Evolutionary conservation across 169 alveolate species (phyloP).

Genomic region (Plasmodium vivax): DNA sequence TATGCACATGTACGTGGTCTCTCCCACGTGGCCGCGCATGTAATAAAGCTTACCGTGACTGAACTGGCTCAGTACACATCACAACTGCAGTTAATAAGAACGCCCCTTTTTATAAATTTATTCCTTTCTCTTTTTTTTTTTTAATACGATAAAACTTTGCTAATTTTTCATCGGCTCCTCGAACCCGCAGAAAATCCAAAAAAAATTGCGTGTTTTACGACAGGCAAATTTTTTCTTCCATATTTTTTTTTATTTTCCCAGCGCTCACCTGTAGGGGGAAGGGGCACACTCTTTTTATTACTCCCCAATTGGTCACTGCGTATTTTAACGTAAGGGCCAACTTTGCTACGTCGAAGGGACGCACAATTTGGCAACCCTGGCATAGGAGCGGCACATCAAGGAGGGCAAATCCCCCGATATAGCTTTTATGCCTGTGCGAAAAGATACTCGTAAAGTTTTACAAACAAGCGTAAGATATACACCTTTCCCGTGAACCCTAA

Average conservation of each 20-base stretch:
- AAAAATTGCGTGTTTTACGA: slow-evolving; percentile 5
- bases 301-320: neutral
- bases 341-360: neutral
- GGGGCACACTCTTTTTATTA: neutral
- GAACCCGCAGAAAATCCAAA: neutral
- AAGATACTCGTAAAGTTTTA: neutral
- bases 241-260: neutral
- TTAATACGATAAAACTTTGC: neutral
- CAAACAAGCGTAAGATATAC: neutral
- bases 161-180: neutral
- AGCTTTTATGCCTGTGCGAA: neutral
- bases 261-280: neutral
- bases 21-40: neutral
- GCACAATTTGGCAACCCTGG: neutral
- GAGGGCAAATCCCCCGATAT: neutral
- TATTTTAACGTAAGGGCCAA: neutral
- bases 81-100: neutral
- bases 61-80: neutral
- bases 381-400: neutral
- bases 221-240: neutral
- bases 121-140: neutral
- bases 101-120: neutral
- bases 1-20: neutral
- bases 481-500: neutral
- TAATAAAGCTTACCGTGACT: neutral